Evolutionary conservation across 208 protist species (phyloP), one percentile per base, ranked within the genome.

Genomic region (Blastocrithidia nonstop): DNA sequence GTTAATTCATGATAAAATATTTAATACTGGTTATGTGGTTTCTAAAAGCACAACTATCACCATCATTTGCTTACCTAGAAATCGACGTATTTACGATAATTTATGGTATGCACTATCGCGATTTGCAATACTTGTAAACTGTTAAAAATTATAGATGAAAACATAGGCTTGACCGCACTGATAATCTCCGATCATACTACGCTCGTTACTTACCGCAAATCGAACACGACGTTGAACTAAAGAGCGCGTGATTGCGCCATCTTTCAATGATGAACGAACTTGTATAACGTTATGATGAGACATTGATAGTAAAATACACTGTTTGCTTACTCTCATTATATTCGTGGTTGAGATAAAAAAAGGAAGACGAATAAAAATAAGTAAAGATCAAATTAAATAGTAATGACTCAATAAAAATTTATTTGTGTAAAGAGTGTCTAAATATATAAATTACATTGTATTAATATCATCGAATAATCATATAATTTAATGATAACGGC

Each of bases 1-100:
- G 42, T 79, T 86, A 13, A 86, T 50, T 72, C 76, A 86, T 11
- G 59, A 52, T 16, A 86, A 56, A 3, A 57, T 48, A 31, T 74
- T 68, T 31, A 64, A 53, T 13, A 60, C 57, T 2, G 69, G 58
- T 38, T 86, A 68, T 2, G 19, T 23, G 1, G 43, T 43, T 11
- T 33, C 50, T 38, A 69, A 56, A 16, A 45, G 35, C 5, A 64
- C 48, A 45, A 73, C 45, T 23, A 73, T 45, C 6, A 63, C 44
- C 7, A 73, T 45, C 0, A 49, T 42, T 20, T 46, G 49, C n/a
- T 17, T 40, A 4, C 47, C 46, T 21, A 36, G 39, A 15, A 29
- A 23, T 15, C 33, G 49, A 9, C 50, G 47, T 3, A 50, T 50
- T 19, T 57, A 29, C 11, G 36, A 33, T 17, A 68, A 27, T 17